Evolutionary conservation across 805 yeast genomes (phyloP).

Genomic region (Komagataella pastoris): DNA sequence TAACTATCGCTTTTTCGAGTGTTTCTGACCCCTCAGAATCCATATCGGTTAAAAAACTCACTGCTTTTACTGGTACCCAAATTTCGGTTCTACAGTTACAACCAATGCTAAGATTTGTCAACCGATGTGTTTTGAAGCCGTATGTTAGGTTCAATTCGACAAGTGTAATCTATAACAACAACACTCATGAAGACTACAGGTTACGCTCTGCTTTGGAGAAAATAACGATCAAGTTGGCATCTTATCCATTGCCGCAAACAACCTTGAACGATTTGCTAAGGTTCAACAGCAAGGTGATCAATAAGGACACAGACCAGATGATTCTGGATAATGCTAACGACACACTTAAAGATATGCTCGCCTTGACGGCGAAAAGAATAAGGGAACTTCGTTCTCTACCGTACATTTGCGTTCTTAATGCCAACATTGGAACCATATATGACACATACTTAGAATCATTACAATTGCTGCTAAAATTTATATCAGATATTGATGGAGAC

Average conservation of each 20-base stretch:
- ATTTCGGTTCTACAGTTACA: neutral
- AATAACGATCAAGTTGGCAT: slow-evolving; percentile 43
- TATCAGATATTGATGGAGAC: slow-evolving; percentile 6
- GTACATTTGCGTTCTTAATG: slow-evolving; percentile 75
- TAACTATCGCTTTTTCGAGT: neutral
- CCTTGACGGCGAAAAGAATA: slow-evolving; percentile 58
- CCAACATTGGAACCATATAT: slow-evolving; percentile 71
- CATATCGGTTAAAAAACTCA: neutral
- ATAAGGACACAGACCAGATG: slow-evolving; percentile 17
- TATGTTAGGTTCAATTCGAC: neutral
- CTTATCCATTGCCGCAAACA: slow-evolving; percentile 36
- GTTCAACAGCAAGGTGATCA: slow-evolving; percentile 20
- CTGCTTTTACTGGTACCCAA: neutral
- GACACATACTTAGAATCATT: slow-evolving; percentile 61
- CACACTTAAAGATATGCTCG: slow-evolving; percentile 42
- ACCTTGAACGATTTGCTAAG: slow-evolving; percentile 36
- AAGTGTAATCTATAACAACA: neutral
- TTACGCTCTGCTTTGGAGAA: slow-evolving; percentile 45
- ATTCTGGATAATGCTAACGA: slow-evolving; percentile 33
- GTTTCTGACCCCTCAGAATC: neutral
- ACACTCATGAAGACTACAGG: slow-evolving; percentile 23
- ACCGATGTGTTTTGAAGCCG: neutral
- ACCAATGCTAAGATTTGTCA: neutral
- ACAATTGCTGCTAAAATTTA: slow-evolving; percentile 29
- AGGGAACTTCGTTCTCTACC: slow-evolving; percentile 64